Evolutionary conservation across 2,329 filamentous ascomycete genomes (phyloP), one percentile per base, ranked within the genome.

Genomic region (Colletotrichum caudatum): DNA sequence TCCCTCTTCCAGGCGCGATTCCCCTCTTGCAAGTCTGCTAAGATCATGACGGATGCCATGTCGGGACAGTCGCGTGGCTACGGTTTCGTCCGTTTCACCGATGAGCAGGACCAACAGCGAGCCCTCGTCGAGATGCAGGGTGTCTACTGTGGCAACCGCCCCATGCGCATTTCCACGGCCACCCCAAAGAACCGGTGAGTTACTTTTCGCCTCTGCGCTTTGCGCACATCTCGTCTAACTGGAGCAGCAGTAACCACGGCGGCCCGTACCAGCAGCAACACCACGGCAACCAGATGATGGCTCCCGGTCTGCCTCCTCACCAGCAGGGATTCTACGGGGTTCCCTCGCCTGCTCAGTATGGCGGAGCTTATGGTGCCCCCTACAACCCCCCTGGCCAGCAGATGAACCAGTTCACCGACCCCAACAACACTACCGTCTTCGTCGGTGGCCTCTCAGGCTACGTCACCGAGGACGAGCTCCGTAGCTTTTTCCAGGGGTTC

Each of bases 341-440:
- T 70, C 63, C 72, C 77, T 71, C 70, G 64, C 66, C 70, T 50
- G 70, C 70, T 44, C 66, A 71, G 67, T 72, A 72, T 29, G 70
- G 70, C 18, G 61, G 62, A 39, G 70, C 60, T 62, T 72, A 72
- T n/a, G 70, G 66, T 41, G 70, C 70, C 61, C 70, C 70, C 35
- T 72, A 65, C 66, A 72, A 72, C 62, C 68, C 73, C 23, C 71
- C 73, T 29, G 66, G 64, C 41, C 71, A 74, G 20, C 83, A 84
- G 75, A 98, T 99, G 96, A 99, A 99, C 85, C 96, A 99, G 85
- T 99, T 99, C 87, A 99, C 96, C 48, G 96, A 99, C 78, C 96
- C 96, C 16, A 99, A 99, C 89, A 99, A 99, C 86, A 99, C 96
- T 23, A 99, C 96, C 26, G 96, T 99, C 74, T 99, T 99, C 78